These are phyloP conservation scores for Cytospora piceicola DNA, from an alignment of 2,329 filamentous ascomycete genomes.

Conservation along the genomic window DNA sequence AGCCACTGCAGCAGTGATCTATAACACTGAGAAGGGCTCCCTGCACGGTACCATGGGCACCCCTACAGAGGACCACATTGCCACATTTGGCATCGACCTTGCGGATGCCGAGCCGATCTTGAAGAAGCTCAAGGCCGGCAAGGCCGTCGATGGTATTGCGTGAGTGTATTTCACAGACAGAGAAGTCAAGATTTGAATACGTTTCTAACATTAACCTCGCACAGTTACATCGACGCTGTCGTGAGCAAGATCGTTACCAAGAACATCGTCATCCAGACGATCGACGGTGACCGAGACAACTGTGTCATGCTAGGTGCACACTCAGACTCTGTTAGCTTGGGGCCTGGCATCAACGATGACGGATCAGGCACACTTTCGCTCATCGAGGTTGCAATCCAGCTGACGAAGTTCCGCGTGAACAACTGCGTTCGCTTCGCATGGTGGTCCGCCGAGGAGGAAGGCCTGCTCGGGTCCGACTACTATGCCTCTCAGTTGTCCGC, in stretches of 20 bases:
- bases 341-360: conserved; percentile 78
- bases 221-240: conserved; percentile 58
- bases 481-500: conserved; percentile 59
- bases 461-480: conserved; percentile 65
- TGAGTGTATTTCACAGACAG: background rate
- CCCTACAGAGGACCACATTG: conserved; percentile 62
- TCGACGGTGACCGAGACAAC: conserved; percentile 62
- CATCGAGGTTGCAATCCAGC: conserved; percentile 64
- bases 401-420: conserved; percentile 60
- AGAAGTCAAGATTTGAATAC: background rate
- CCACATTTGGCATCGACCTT: conserved; percentile 69
- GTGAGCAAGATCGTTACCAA: conserved; percentile 58
- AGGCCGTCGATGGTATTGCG: conserved; percentile 56
- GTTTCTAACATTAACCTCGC: background rate
- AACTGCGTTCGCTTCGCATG: conserved; percentile 71
- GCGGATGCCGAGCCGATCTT: conserved; percentile 62
- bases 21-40: conserved; percentile 69
- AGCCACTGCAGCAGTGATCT: conserved; percentile 72
- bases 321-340: conserved; percentile 64
- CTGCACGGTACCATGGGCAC: conserved; percentile 71
- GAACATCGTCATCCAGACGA: conserved; percentile 68
- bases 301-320: conserved; percentile 69
- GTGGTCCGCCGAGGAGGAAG: conserved; percentile 71
- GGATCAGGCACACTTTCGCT: conserved; percentile 68
- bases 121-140: conserved; percentile 55